Evolutionary conservation across 2,329 filamentous ascomycete genomes (phyloP).

Genomic region (Colletotrichum melonis): DNA sequence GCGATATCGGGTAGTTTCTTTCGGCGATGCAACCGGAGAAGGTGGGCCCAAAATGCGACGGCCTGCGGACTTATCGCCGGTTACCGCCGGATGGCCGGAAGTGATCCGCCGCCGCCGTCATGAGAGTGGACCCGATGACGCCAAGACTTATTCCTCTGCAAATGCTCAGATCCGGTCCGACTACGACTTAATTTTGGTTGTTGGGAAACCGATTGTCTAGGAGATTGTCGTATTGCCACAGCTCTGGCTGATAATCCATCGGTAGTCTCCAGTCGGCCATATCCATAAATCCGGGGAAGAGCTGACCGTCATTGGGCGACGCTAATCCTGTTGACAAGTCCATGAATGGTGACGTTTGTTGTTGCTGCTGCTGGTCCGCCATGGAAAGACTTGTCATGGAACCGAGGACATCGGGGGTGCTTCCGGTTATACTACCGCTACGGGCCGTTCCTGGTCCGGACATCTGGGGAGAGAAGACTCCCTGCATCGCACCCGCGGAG

Average conservation of each 20-base stretch:
- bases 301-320: neutral
- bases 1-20: neutral
- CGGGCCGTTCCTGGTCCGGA: neutral
- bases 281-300: constrained; percentile 18
- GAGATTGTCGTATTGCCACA: constrained; percentile 23
- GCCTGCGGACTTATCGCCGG: neutral
- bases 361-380: constrained; percentile 17
- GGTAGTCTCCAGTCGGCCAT: constrained; percentile 29
- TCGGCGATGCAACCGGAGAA: neutral
- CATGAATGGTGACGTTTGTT: neutral
- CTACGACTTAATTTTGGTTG: neutral
- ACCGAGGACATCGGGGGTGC: constrained; percentile 1
- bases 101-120: neutral
- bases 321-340: neutral
- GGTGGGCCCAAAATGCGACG: neutral
- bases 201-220: neutral
- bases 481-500: neutral
- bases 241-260: constrained; percentile 30
- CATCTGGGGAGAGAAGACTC: neutral
- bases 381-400: constrained; percentile 26
- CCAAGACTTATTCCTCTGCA: neutral
- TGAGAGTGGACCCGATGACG: neutral
- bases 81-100: neutral
- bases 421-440: constrained; percentile 8
- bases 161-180: neutral